A percentile compares a stretch with the other conserved stretches of the same genome.
Evolutionary conservation across 129 eudicot genomes (phyloP).

Genomic region (Tagetes erecta): DNA sequence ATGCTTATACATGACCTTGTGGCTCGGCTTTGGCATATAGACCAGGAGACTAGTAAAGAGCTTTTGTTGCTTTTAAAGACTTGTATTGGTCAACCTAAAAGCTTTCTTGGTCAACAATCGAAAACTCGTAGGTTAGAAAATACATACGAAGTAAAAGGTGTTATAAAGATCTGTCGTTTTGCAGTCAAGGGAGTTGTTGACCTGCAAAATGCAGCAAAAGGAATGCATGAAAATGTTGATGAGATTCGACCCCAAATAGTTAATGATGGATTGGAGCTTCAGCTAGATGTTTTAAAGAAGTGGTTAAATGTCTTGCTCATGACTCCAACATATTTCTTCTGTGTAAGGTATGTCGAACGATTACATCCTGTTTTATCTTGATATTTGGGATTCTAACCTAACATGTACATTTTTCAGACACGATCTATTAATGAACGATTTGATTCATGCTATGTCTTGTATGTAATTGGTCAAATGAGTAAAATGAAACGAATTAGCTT

Average conservation of each 20-base stretch:
- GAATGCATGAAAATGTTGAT: constrained; percentile 21
- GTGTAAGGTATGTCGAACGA: constrained; percentile 48
- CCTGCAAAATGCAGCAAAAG: constrained; percentile 44
- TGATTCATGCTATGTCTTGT: not conserved
- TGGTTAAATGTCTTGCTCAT: constrained; percentile 62
- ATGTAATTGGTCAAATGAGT: not conserved
- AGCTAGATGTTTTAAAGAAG: constrained; percentile 38
- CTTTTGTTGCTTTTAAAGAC: constrained; percentile 46
- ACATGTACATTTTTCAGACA: not conserved
- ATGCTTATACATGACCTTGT: constrained; percentile 56
- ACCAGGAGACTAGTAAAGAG: constrained; percentile 48
- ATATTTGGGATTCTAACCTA: constrained; percentile 16
- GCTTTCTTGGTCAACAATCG: constrained; percentile 26
- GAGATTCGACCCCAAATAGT: constrained; percentile 25
- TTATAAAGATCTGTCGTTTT: constrained; percentile 43
- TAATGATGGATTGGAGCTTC: constrained; percentile 39
- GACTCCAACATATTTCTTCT: constrained; percentile 61
- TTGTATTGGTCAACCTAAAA: constrained; percentile 35
- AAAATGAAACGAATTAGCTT: not conserved
- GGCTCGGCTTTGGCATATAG: constrained; percentile 51
- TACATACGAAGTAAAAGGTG: constrained; percentile 38
- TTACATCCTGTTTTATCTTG: constrained; percentile 2
- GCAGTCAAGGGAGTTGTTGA: constrained; percentile 45
- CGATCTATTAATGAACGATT: not conserved
- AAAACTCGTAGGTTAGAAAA: constrained; percentile 32